These are phyloP conservation scores for Penicillium pulvis DNA, from an alignment of 495 filamentous ascomycete genomes.

Conservation along the genomic window DNA sequence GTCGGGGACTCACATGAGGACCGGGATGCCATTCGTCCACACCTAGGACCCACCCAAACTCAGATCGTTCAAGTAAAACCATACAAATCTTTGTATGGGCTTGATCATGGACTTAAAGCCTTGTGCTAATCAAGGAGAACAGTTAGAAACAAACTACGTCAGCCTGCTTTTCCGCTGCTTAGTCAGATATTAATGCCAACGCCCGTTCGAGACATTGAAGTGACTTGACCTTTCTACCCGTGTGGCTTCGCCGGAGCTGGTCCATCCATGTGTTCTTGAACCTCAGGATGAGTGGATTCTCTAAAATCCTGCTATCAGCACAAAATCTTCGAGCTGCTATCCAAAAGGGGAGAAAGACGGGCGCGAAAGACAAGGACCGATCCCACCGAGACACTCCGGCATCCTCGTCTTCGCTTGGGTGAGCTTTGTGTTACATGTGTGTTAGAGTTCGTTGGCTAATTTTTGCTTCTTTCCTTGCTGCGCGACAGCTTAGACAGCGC, in stretches of 20 bases:
- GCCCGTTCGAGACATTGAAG: not conserved
- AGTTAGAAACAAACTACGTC: not conserved
- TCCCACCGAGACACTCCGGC: conserved; percentile 21
- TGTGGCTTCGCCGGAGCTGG: conserved; percentile 29
- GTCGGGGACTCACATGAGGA: not conserved
- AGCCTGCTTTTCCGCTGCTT: conserved; percentile 20
- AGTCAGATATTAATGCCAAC: conserved; percentile 18
- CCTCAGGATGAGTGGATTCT: conserved; percentile 42
- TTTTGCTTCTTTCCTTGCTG: not conserved
- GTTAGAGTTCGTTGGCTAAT: not conserved
- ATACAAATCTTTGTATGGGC: not conserved
- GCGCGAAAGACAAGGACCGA: conserved; percentile 32
- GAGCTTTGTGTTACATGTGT: conserved; percentile 1
- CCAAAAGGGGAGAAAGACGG: conserved; percentile 32
- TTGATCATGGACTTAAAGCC: too few relatives aligned
- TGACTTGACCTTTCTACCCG: not conserved
- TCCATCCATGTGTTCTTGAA: conserved; percentile 29
- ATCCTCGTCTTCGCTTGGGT: conserved; percentile 25
- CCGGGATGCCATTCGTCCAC: not conserved
- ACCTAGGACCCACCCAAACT: not conserved
- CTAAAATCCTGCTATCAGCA: conserved; percentile 36
- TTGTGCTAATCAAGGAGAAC: too few relatives aligned
- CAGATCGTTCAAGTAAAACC: not conserved
- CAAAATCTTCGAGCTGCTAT: conserved; percentile 40
- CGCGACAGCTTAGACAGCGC: conserved; percentile 17